Conservation (phyloP, 2,329 filamentous ascomycete genomes). For the Pseudohalonectria lignicola region DNA sequence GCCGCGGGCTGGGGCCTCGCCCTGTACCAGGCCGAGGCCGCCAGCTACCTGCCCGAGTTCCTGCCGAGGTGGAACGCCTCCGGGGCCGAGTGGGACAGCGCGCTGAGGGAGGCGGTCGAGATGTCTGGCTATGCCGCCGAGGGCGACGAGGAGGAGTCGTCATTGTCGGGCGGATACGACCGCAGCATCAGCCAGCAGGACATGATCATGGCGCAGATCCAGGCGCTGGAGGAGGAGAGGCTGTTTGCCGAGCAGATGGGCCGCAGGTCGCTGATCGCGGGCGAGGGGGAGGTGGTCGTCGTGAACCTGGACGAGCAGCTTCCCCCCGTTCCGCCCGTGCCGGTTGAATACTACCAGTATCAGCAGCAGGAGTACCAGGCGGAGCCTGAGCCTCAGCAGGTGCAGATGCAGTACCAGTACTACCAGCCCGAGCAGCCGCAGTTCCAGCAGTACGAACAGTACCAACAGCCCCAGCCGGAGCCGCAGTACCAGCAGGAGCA, state of each 20-base stretch:
- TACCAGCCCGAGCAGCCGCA: too few species aligned
- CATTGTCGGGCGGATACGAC: background rate
- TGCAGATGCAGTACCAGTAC: too few species aligned
- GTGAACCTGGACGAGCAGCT: too few species aligned
- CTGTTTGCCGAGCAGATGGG: slow-evolving; percentile 14
- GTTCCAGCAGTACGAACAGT: background rate
- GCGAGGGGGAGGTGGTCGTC: background rate
- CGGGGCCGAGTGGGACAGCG: slow-evolving; percentile 12
- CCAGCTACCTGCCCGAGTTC: slow-evolving; percentile 2
- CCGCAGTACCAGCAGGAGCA: background rate
- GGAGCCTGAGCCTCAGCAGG: too few species aligned
- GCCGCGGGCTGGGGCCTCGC: slow-evolving; percentile 24
- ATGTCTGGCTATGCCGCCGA: slow-evolving; percentile 16
- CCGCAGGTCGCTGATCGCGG: slow-evolving; percentile 4
- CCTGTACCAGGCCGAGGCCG: slow-evolving; percentile 17
- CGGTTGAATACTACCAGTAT: background rate
- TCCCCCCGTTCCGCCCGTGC: too few species aligned
- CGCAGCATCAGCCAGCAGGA: background rate
- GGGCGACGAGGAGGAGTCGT: slow-evolving; percentile 9
- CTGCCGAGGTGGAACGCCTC: slow-evolving; percentile 1
- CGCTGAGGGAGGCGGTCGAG: slow-evolving; percentile 20
- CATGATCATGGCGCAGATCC: slow-evolving; percentile 17
- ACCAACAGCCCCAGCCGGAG: too few species aligned
- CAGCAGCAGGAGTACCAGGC: background rate
- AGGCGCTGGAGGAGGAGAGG: slow-evolving; percentile 20